phyloP scores from a whole-genome alignment of 169 alveolate species.

The Eimeria maxima region DNA sequence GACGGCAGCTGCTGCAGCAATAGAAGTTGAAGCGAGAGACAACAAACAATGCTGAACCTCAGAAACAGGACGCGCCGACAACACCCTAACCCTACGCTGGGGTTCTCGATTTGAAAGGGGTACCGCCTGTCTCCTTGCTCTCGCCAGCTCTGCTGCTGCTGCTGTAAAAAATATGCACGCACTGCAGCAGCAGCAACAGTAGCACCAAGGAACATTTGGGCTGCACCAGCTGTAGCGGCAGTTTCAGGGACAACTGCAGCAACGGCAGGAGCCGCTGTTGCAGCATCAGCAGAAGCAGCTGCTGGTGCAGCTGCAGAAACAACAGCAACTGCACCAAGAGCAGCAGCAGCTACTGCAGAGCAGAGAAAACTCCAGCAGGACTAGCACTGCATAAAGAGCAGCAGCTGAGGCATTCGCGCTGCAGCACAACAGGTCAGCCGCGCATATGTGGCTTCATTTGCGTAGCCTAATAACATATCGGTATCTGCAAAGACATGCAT shows the following conservation, averaged over 20 bases:
- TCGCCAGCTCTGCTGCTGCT: slow-evolving; percentile 26
- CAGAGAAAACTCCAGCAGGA: not conserved
- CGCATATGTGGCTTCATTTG: slow-evolving; percentile 5
- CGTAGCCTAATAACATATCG: not conserved
- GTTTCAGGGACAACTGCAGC: slow-evolving; percentile 35
- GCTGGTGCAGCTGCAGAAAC: not conserved
- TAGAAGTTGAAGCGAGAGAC: not conserved
- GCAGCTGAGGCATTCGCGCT: slow-evolving; percentile 19
- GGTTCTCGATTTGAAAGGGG: slow-evolving; percentile 72
- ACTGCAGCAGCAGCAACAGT: slow-evolving; percentile 32
- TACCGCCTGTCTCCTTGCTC: slow-evolving; percentile 47
- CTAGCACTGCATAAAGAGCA: slow-evolving; percentile 5
- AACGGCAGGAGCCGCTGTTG: slow-evolving; percentile 41
- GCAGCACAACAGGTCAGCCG: slow-evolving; percentile 23
- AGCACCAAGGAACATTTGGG: not conserved
- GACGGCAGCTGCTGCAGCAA: slow-evolving; percentile 27
- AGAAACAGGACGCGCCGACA: not conserved
- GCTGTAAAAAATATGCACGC: not conserved
- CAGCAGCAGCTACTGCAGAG: not conserved
- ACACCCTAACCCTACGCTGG: slow-evolving; percentile 53
- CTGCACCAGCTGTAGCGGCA: slow-evolving; percentile 19
- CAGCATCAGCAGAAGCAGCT: not conserved
- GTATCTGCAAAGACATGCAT: not conserved
- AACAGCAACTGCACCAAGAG: not conserved
- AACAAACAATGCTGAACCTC: slow-evolving; percentile 46